phyloP scores from a whole-genome alignment of 306 rosid genomes.

The apple (Malus domestica) region ASM211411v1 NC_041798.1:1719501-1720000 shows the following conservation, averaged over 20 bases:
- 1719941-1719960: constrained; percentile 34
- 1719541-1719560: background rate
- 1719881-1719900: constrained; percentile 73
- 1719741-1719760: constrained; percentile 12
- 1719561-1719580: background rate
- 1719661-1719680: constrained; percentile 61
- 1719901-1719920: constrained; percentile 28
- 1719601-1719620: constrained; percentile 54
- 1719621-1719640: constrained; percentile 64
- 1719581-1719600: constrained; percentile 99
- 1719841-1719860: constrained; percentile 59
- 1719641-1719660: constrained; percentile 58
- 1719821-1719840: constrained; percentile 45
- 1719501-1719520: background rate
- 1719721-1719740: constrained; percentile 49
- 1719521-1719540: background rate
- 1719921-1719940: constrained; percentile 41
- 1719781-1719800: constrained; percentile 10
- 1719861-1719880: constrained; percentile 66
- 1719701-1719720: constrained; percentile 52
- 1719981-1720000: background rate
- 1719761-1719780: constrained; percentile 18
- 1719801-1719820: constrained; percentile 29
- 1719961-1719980: background rate
- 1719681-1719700: constrained; percentile 74